Base-by-base conservation (phyloP, 1,284 basidiomycete genomes). In the Pterula multifida region DNA sequence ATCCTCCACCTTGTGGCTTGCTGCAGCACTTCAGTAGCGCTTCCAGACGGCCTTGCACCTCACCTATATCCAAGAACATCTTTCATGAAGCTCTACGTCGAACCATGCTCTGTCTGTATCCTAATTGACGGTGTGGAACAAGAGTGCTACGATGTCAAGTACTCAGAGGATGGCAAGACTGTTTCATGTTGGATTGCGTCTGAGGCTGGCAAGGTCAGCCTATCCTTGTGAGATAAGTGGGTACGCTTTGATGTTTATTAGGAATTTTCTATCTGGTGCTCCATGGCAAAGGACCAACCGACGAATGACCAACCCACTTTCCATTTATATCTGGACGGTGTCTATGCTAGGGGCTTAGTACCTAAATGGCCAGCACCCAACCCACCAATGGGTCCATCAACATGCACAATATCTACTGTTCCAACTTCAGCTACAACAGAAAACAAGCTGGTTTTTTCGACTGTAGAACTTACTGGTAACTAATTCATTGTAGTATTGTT, bases 141-240 rank as follows among this genome's bases (percentile, higher is more conserved):
- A 4, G 39, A 42, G 6, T 42, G 39, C 17, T 52, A 52, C 25
- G 44, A 36, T 2, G 39, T 53, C 1, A 32, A 50, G 21, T 24
- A 36, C 1, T 53, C 53, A 1, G 53, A 51, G 9, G 54, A 55
- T 24, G 42, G 49, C 12, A 51, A 50, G 21, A 52, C 36, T 1
- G 47, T 52, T 4, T 52, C 39, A n/a, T 58, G 56, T 36, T 58
- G 56, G 56, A 54, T 58, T 32, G 50, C 54, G 6, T 58, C 56
- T 3, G 55, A 58, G 24, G 53, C 52, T n/a, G 56, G 55, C 15
- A 57, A 58, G 53, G 55, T 54, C 9, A 42, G 13, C 32, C 32
- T 35, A 11, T n/a, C 32, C n/a, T 42, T 17, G 39, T 19, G 9
- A 15, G 28, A 15, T 32, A 15, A 6, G 6, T 15, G 6, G 28